Base-by-base conservation (phyloP, 257 asterid genomes). In the Jasminum sambac region DNA sequence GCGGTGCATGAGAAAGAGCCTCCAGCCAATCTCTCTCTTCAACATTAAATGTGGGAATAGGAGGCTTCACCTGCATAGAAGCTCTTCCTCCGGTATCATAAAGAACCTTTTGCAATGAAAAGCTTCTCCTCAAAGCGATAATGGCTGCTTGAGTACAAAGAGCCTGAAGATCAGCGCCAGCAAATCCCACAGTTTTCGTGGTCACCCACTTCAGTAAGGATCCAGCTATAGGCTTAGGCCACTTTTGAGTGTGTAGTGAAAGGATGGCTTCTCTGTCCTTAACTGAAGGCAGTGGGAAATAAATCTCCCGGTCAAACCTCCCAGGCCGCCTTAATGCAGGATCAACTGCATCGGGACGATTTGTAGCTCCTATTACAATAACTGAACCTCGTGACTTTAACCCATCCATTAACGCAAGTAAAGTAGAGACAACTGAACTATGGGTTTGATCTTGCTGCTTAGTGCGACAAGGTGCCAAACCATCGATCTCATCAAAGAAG, bases 281-380 rank as follows among this genome's bases (percentile, higher is more conserved):
- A 37, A 75, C 84, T 58, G 96, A 87, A 63, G 99, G 99, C 81
- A 95, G 84, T 62, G 98, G 99, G 71, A 95, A 95, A 72, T 89
- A 91, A 66, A 95, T 91, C 77, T 95, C 99, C 42, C 99, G 84
- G 71, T 95, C 99, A 82, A 95, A 95, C 82, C 99, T 85, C 71
- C 99, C 99, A 24, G 99, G 99, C 71, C 99, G 88, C 76, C 99
- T 87, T 78, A 95, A 86, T 84, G 99, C 99, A 57, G 99, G 92
- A 78, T 95, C 99, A 71, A 95, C 87, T 26, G 99, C 84, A 55
- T 95, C 99, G 14, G 99, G 98, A 13, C 99, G 99, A 84, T 95
- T 95, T 77, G 99, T 95, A 64, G 99, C 97, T 67, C 99, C 99
- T 67, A 95, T 95, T 64, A 95, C 99, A 58, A 95, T 86, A 63